These are phyloP conservation scores for Solanum hybrid DNA, from an alignment of 305 asterid species.

Conservation along the genomic window DNA sequence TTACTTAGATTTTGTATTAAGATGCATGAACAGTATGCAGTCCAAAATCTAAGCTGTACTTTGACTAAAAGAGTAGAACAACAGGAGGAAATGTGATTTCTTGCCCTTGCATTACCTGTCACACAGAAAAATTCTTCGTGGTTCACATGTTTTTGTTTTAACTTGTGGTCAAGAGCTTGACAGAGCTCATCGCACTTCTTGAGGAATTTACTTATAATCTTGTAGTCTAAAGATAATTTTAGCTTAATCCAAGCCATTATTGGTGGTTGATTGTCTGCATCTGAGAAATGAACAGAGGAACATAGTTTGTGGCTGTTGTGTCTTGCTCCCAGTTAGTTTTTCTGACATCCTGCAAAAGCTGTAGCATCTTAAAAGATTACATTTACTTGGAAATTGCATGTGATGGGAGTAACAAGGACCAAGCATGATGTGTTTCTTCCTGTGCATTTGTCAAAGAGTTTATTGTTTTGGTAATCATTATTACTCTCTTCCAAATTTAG, in stretches of 20 bases:
- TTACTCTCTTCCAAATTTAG: not conserved
- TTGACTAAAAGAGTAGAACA: not conserved
- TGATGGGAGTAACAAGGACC: not conserved
- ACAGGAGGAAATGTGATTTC: not conserved
- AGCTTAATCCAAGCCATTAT: conserved; percentile 1
- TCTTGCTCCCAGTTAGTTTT: not conserved
- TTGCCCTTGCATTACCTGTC: not conserved
- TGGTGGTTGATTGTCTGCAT: not conserved
- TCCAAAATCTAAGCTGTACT: not conserved
- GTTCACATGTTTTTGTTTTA: not conserved
- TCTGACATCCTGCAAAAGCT: not conserved
- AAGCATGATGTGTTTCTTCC: not conserved
- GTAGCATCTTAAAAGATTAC: not conserved
- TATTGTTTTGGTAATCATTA: not conserved
- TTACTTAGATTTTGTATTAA: not conserved
- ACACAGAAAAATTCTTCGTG: not conserved
- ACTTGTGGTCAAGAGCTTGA: not conserved
- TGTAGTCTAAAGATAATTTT: not conserved
- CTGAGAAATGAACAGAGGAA: not conserved
- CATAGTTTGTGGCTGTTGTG: not conserved
- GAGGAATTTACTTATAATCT: not conserved
- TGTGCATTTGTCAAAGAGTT: not conserved
- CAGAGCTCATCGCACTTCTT: not conserved
- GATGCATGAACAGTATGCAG: not conserved
- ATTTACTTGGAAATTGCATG: not conserved